Conservation (phyloP, 805 yeast species). For the Candida pseudoglaebosa region DNA sequence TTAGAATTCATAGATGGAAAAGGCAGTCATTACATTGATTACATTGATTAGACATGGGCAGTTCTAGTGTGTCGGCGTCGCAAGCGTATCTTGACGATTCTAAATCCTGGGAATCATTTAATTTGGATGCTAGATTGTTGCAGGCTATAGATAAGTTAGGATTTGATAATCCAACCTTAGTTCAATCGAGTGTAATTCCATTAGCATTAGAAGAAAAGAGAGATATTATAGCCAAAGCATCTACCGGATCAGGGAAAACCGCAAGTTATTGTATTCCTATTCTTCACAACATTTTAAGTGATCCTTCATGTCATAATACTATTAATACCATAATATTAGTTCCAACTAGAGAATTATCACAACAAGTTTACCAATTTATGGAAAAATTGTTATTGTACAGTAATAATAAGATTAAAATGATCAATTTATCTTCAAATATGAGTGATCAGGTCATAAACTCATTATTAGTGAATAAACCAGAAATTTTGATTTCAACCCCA, state of each 20-base stretch:
- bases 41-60: slow-evolving; percentile 1
- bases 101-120: slow-evolving; percentile 67
- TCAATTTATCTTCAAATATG: slow-evolving; percentile 65
- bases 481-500: slow-evolving; percentile 84
- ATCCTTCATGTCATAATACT: slow-evolving; percentile 22
- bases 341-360: slow-evolving; percentile 89
- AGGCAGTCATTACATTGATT: background rate
- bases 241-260: slow-evolving; percentile 95
- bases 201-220: slow-evolving; percentile 84
- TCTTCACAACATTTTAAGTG: slow-evolving; percentile 64
- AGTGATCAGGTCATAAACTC: slow-evolving; percentile 70
- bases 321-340: slow-evolving; percentile 71
- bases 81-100: slow-evolving; percentile 70
- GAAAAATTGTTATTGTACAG: slow-evolving; percentile 68
- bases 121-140: slow-evolving; percentile 73
- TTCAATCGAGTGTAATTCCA: slow-evolving; percentile 90
- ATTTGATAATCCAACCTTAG: slow-evolving; percentile 80
- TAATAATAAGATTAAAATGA: slow-evolving; percentile 55
- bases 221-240: slow-evolving; percentile 90
- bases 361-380: slow-evolving; percentile 73
- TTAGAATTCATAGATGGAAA: background rate
- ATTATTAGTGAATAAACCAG: slow-evolving; percentile 70
- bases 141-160: slow-evolving; percentile 84
- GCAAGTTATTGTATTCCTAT: slow-evolving; percentile 88
- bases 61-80: slow-evolving; percentile 44